Evolutionary conservation across 768 basidiomycete species (phyloP), one percentile per base, ranked within the genome.

Genomic region (Mycena maculata): DNA sequence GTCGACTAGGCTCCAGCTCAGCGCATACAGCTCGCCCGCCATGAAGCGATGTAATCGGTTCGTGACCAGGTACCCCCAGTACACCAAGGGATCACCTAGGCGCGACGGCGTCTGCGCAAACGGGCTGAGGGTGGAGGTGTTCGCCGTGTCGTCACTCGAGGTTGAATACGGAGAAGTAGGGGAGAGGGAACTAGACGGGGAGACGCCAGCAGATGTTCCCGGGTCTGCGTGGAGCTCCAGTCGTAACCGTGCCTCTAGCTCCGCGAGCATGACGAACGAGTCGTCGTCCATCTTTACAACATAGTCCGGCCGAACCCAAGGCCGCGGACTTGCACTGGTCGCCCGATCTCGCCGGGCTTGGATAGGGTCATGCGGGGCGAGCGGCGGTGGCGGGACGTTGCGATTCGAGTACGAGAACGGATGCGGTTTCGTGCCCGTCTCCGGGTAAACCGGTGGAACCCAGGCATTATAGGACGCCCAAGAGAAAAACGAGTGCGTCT

Each of bases 211-310:
- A 49, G 72, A 68, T 54, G 73, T 71, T 61, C 70, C 72, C 15
- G 79, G 75, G 64, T 80, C 78, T 33, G 77, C 68, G 68, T 95
- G 86, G 41, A 97, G 83, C 65, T 93, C 89, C 20, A 95, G 79
- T 49, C 96, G 86, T 61, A 99, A 81, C 30, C 94, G 87, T n/a
- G 93, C 87, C 78, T 99, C 96, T 20, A 99, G 84, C 76, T 99
- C 96, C 2, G 93, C 93, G 33, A 99, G 86, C 88, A 98, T 96
- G 56, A 99, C 87, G 73, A 99, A 97, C 10, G 94, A 89, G 77
- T 99, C 96, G 73, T 99, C 96, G 76, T 99, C 96, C 1, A 92
- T 93, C 79, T 99, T 99, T 73, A 93, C 88, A 44, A 99, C 89
- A 74, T 90, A 98, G 76, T 98, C 95, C 13, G 95, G 96, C 41